Evolutionary conservation across 202 grass and related monocot genomes (phyloP).

Genomic region (Schoenoplectus tabernaemontani): DNA sequence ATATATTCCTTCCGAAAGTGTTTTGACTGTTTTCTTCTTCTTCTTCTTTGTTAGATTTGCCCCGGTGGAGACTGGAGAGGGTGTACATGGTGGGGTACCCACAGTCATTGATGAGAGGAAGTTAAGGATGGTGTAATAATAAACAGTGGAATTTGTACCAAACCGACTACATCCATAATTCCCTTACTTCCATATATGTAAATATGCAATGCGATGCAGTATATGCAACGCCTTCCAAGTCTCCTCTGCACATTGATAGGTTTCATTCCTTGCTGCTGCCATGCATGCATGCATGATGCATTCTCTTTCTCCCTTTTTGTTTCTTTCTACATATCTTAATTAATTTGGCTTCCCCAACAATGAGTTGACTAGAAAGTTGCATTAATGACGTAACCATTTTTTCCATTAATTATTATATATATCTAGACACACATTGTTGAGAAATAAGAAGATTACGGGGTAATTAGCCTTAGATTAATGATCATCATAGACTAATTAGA

Average conservation of each 20-base stretch:
- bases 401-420: too few species aligned
- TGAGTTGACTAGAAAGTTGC: neutral
- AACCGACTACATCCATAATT: conserved; percentile 13
- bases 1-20: too few species aligned
- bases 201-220: neutral
- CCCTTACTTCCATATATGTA: conserved; percentile 8
- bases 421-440: too few species aligned
- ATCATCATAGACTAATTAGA: too few species aligned
- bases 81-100: neutral
- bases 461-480: too few species aligned
- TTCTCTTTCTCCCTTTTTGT: conserved; percentile 15
- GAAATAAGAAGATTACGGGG: too few species aligned
- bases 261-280: conserved; percentile 15
- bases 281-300: conserved; percentile 28
- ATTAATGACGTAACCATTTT: too few species aligned
- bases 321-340: conserved; percentile 10
- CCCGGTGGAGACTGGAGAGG: neutral
- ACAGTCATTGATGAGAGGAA: conserved; percentile 1
- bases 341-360: neutral
- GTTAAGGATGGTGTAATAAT: conserved; percentile 19
- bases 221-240: conserved; percentile 19
- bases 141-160: conserved; percentile 25
- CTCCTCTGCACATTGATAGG: conserved; percentile 17
- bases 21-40: too few species aligned
- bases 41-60: too few species aligned